Conservation (phyloP, 163 green algal genomes). For the Coccomyxa subellipsoidea region DNA sequence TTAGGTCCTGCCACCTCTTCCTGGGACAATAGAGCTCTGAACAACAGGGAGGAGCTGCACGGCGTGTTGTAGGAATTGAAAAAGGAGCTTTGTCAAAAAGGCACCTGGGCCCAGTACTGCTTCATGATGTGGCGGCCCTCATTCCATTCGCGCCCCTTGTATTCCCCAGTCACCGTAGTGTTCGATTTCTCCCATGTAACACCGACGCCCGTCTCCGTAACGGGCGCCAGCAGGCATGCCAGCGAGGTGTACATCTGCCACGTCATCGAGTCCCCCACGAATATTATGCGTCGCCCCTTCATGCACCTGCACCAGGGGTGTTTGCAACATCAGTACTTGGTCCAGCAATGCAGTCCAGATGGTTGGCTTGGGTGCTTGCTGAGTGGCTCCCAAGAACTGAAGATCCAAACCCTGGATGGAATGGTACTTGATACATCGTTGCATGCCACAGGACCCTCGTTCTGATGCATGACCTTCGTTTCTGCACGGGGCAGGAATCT, state of each 20-base stretch:
- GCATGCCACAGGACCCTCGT: background rate
- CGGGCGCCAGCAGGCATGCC: background rate
- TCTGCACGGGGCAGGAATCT: background rate
- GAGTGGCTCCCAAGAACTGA: no score
- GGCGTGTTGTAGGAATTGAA: no score
- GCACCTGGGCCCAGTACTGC: background rate
- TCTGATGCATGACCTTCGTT: background rate
- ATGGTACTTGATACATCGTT: no score
- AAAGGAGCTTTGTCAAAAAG: no score
- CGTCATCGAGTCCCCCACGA: background rate
- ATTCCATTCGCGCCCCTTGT: background rate
- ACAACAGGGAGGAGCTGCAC: no score
- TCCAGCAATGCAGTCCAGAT: no score
- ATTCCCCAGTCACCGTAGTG: background rate
- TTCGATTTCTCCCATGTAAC: background rate
- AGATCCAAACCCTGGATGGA: no score
- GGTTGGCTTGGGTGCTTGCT: no score
- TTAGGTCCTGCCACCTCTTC: no score
- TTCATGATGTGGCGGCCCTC: background rate
- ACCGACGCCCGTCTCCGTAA: background rate
- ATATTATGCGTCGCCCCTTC: background rate
- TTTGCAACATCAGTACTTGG: no score
- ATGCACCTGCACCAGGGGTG: background rate
- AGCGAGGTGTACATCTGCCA: background rate
- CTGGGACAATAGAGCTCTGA: no score